Conservation (phyloP, 805 yeast species). For the Lachancea sp. region DNA sequence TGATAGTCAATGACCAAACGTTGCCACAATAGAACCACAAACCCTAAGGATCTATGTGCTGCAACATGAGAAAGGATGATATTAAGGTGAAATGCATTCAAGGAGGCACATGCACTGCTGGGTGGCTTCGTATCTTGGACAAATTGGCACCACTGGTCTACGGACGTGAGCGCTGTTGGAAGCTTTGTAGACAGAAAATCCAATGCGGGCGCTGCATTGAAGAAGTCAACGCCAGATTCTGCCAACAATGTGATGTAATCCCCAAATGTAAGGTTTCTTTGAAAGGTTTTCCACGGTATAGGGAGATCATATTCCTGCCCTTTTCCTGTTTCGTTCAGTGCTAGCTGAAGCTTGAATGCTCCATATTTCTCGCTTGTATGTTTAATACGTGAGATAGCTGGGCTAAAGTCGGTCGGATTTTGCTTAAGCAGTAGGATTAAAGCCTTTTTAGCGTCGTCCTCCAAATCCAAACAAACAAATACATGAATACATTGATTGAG, state of each 20-base stretch:
- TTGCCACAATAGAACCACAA: slow-evolving; percentile 14
- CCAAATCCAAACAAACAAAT: slow-evolving; percentile 8
- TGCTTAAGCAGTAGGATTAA: slow-evolving; percentile 1
- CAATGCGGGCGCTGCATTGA: slow-evolving; percentile 10
- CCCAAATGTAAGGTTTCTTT: slow-evolving; percentile 11
- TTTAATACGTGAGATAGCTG: slow-evolving; percentile 12
- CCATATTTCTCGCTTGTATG: slow-evolving; percentile 17
- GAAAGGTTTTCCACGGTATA: slow-evolving; percentile 13
- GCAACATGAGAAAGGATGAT: slow-evolving; percentile 12
- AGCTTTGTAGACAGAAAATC: slow-evolving; percentile 16
- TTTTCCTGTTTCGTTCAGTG: slow-evolving; percentile 1
- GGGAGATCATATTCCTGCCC: not conserved
- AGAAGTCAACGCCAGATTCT: slow-evolving; percentile 11
- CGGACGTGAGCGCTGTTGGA: slow-evolving; percentile 8
- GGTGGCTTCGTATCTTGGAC: slow-evolving; percentile 10
- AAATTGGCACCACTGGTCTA: slow-evolving; percentile 12
- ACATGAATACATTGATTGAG: slow-evolving; percentile 6
- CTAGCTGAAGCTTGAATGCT: slow-evolving; percentile 8
- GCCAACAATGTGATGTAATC: slow-evolving; percentile 10
- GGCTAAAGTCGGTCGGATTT: not conserved
- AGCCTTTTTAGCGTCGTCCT: slow-evolving; percentile 3
- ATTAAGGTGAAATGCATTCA: slow-evolving; percentile 14
- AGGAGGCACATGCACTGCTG: slow-evolving; percentile 10
- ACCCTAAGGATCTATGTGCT: slow-evolving; percentile 11
- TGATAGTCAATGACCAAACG: slow-evolving; percentile 11